A percentile compares a stretch with the other conserved stretches of the same genome.
Evolutionary conservation across 2,329 filamentous ascomycete genomes (phyloP).

Genomic region (Fusarium sp.): DNA sequence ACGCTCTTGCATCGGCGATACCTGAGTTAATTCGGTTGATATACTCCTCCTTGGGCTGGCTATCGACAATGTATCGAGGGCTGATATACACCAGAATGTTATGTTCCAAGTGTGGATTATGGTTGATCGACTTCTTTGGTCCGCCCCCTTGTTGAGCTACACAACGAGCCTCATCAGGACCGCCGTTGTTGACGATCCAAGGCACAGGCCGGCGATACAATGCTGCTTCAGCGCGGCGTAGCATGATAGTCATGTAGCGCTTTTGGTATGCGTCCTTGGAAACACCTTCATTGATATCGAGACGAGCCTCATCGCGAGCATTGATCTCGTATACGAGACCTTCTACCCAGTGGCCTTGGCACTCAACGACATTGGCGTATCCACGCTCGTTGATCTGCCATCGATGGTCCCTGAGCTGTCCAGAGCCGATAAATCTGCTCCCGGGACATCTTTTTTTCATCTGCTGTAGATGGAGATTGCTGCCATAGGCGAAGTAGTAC

Average conservation of each 20-base stretch:
- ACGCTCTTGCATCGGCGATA: constrained; percentile 50
- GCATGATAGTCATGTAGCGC: constrained; percentile 47
- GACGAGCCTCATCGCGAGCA: constrained; percentile 51
- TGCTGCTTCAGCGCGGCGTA: constrained; percentile 48
- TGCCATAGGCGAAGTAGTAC: constrained; percentile 60
- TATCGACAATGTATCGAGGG: constrained; percentile 48
- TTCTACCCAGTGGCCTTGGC: constrained; percentile 52
- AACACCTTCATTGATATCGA: constrained; percentile 57
- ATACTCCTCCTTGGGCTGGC: constrained; percentile 54
- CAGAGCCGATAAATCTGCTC: constrained; percentile 54
- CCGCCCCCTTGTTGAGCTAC: constrained; percentile 33
- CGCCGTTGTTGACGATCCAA: constrained; percentile 54
- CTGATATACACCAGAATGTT: constrained; percentile 57
- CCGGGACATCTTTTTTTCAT: constrained; percentile 58
- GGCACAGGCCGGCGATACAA: constrained; percentile 52
- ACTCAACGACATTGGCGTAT: constrained; percentile 56
- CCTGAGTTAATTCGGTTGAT: constrained; percentile 54
- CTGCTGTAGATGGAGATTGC: constrained; percentile 58
- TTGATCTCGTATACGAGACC: constrained; percentile 57
- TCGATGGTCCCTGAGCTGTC: constrained; percentile 52
- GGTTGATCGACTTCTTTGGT: constrained; percentile 29
- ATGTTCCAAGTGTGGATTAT: constrained; percentile 43
- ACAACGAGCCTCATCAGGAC: constrained; percentile 46
- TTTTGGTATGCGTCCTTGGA: constrained; percentile 54
- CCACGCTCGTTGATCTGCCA: constrained; percentile 62